Conservation (phyloP, 2,329 filamentous ascomycete genomes). For the Exophiala xenobiotica region DNA sequence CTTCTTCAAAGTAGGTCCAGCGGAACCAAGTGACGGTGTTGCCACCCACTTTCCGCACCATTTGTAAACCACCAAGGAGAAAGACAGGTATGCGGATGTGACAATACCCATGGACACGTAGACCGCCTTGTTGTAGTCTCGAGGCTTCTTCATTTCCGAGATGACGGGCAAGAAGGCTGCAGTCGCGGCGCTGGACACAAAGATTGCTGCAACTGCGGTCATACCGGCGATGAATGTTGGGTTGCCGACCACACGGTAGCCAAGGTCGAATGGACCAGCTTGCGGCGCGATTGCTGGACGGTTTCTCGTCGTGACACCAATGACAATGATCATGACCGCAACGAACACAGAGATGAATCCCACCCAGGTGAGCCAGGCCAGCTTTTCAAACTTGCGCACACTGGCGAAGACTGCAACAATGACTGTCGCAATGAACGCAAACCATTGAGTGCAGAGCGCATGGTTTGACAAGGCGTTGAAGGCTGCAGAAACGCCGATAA, state of each 20-base stretch:
- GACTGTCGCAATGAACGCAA: conserved; percentile 31
- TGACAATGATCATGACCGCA: conserved; percentile 39
- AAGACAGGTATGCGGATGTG: conserved; percentile 38
- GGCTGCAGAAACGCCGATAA: conserved; percentile 43
- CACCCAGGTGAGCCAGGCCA: conserved; percentile 60
- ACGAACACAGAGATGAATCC: conserved; percentile 60
- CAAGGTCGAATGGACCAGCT: conserved; percentile 32
- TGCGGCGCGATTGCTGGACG: conserved; percentile 37
- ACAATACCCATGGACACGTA: conserved; percentile 38
- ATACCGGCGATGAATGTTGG: conserved; percentile 34
- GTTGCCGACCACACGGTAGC: conserved; percentile 32
- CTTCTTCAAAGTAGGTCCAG: conserved; percentile 45
- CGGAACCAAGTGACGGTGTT: conserved; percentile 50
- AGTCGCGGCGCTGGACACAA: conserved; percentile 35
- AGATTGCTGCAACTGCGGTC: conserved; percentile 33
- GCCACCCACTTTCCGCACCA: conserved; percentile 49
- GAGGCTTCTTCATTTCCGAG: conserved; percentile 41
- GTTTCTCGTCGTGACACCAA: conserved; percentile 37
- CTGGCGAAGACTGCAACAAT: conserved; percentile 35
- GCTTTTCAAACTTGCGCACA: conserved; percentile 8
- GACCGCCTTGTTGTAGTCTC: conserved; percentile 36
- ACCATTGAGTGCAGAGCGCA: conserved; percentile 34
- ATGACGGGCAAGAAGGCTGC: conserved; percentile 40
- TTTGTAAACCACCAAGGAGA: conserved; percentile 47
- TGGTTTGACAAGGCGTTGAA: conserved; percentile 45